phyloP scores from a whole-genome alignment of 2,329 filamentous ascomycete genomes.

The Zymoseptoria passerinii region DNA sequence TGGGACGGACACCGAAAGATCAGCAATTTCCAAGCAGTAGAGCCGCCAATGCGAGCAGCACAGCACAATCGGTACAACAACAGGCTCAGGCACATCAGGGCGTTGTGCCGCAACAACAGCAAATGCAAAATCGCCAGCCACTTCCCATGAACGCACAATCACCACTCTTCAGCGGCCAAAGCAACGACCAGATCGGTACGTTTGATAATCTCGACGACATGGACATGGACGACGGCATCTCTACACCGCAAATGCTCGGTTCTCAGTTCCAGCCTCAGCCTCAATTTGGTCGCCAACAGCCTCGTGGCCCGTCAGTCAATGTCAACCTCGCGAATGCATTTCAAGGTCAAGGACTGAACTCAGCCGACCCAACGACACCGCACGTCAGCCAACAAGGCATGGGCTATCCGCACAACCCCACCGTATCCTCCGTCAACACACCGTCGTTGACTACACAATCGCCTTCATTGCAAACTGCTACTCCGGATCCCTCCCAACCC shows the following conservation, averaged over 20 bases:
- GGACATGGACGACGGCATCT: constrained; percentile 89
- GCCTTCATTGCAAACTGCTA: constrained; percentile 50
- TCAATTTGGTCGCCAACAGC: constrained; percentile 49
- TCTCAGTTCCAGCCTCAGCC: constrained; percentile 38
- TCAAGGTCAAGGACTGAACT: constrained; percentile 65
- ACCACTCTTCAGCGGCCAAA: constrained; percentile 27
- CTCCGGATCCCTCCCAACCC: constrained; percentile 59
- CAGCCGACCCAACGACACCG: constrained; percentile 79
- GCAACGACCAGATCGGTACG: constrained; percentile 24
- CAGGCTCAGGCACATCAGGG: constrained; percentile 23
- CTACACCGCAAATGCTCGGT: constrained; percentile 40
- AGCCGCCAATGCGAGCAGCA: constrained; percentile 28
- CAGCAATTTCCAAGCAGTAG: constrained; percentile 29
- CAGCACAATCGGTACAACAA: constrained; percentile 29
- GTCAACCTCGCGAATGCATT: constrained; percentile 66
- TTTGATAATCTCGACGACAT: constrained; percentile 70
- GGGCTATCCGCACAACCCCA: constrained; percentile 83
- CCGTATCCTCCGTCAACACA: constrained; percentile 93
- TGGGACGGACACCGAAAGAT: constrained; percentile 32
- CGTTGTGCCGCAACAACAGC: constrained; percentile 14
- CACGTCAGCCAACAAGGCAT: constrained; percentile 58
- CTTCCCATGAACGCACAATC: constrained; percentile 15
- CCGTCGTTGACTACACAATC: constrained; percentile 79
- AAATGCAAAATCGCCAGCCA: constrained; percentile 12
- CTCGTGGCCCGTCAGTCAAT: constrained; percentile 62